Evolutionary conservation across 805 yeast genomes (phyloP), one percentile per base, ranked within the genome.

Genomic region (Zygosaccharomyces gambellarensis): DNA sequence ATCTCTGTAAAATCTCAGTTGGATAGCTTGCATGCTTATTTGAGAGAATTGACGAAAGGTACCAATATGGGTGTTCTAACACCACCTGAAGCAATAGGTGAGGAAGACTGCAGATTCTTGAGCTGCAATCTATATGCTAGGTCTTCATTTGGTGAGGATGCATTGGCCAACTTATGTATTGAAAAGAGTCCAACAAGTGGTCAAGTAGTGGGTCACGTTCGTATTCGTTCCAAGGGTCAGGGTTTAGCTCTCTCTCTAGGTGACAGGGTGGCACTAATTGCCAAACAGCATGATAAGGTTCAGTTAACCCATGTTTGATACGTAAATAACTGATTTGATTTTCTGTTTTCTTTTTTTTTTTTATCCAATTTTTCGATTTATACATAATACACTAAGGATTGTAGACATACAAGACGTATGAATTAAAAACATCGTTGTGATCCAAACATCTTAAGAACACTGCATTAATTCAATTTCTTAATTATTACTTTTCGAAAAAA

Each of bases 211-310:
- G 99, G 99, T 7, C 96, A 90, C 64, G 96, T 90, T 41, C 83
- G 99, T 72, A 90, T 94, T 62, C 82, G 99, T 71, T 86, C 97
- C 14, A 90, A 92, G 79, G 96, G 97, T 21, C 98, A 95, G 75
- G 99, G 99, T 4, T 77, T 95, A 56, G 99, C 99, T 6, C 74
- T 95, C 54, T 84, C 96, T 2, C 75, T 95, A 59, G 99, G 99
- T 54, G 98, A 94, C 63, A 81, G 90, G 61, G 94, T 92, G 47
- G 95, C 97, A 46, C 76, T 87, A 47, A 80, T 89, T 67, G 85
- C 92, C 41, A 80, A 85, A 53, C 76, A 77, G 63, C 70, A 73
- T 44, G 75, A 73, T 50, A 71, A 70, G 48, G 67, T 73, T 27
- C 56, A 57, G 34, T 54, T 63, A 36, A 61, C 55, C 52, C 66